A percentile compares a stretch with the other conserved stretches of the same genome.
Conservation (phyloP, 495 filamentous ascomycete species). For the Penicillium bovifimosum region DNA sequence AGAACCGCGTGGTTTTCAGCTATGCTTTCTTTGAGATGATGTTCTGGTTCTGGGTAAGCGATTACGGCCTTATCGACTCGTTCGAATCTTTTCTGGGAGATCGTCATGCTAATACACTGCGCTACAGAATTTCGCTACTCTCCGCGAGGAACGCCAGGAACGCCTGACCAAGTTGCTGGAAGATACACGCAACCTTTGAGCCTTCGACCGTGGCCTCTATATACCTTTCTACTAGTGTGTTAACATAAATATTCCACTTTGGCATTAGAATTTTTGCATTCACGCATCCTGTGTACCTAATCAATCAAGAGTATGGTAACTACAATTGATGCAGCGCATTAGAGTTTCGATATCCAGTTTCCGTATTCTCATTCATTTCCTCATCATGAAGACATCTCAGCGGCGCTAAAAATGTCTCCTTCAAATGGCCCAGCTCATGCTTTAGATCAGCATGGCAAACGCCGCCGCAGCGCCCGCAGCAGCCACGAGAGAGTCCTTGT, state of each 20-base stretch:
- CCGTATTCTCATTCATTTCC: not conserved
- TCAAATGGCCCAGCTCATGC: not conserved
- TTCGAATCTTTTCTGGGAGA: not conserved
- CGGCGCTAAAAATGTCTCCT: not conserved
- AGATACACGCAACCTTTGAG: constrained; percentile 22
- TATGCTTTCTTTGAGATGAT: constrained; percentile 81
- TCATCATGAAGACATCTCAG: not conserved
- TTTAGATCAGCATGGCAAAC: constrained; percentile 31
- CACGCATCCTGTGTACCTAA: not conserved
- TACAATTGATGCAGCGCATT: not conserved
- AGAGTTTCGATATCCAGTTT: not conserved
- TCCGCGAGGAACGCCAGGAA: constrained; percentile 44
- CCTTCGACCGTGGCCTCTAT: not conserved
- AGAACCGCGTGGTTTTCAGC: constrained; percentile 76
- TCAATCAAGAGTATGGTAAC: not conserved
- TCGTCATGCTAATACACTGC: constrained; percentile 46
- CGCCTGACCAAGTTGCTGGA: constrained; percentile 32
- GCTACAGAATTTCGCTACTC: constrained; percentile 44
- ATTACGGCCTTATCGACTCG: not conserved
- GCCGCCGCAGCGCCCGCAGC: constrained; percentile 31
- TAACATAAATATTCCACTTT: not conserved
- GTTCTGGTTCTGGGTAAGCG: constrained; percentile 77
- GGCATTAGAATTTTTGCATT: not conserved
- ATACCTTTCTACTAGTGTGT: constrained; percentile 8
- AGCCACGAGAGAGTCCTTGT: constrained; percentile 29